Base-by-base conservation (phyloP, 805 yeast species). In the Ogataea neopini region DNA sequence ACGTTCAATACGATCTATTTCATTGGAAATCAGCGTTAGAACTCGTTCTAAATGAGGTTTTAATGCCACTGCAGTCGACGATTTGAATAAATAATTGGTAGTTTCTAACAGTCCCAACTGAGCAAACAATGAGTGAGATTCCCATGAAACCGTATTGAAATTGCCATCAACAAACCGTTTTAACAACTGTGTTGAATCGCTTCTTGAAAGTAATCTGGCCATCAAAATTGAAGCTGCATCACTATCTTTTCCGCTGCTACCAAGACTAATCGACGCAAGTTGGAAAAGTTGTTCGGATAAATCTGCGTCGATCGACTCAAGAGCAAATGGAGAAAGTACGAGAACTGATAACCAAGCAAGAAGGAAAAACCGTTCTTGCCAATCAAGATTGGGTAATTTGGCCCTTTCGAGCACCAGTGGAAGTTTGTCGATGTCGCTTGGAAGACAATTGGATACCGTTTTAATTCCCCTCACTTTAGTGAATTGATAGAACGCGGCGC, bases 331-430 rank as follows among this genome's bases (percentile, higher is more conserved):
- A 0, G 83, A 79, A n/a, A 86, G 67, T 0, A 82, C 75, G 18
- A 90, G 67, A 8, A 84, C 79, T 0, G 84, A 75, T 8, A 88
- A 71, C 96, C 96, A 91, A 3, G 86, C 68, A 7, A 89, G 64
- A 35, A 81, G 59, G 9, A 83, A 64, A 47, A 70, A 82, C 29
- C 67, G 60, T 25, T 70, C 70, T 41, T 75, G 71, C 87, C 85
- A 80, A 14, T 41, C n/a, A 6, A 52, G 38, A 4, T 42, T 44
- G 40, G 7, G 6, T 6, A 14, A 6, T 48, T 40, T 57, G 9
- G 75, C 47, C 17, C 55, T 49, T 3, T 43, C 32, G 1, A 74
- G 15, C n/a, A 78, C 61, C 2, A 53, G 48, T 0, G 74, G 70
- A 6, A 88, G 61, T 13, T 77, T 57, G 46, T 72, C 67, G 1